A percentile compares a stretch with the other conserved stretches of the same genome.
Evolutionary conservation across 1,284 basidiomycete species (phyloP).

Genomic region (Veloporphyrellus conicus): DNA sequence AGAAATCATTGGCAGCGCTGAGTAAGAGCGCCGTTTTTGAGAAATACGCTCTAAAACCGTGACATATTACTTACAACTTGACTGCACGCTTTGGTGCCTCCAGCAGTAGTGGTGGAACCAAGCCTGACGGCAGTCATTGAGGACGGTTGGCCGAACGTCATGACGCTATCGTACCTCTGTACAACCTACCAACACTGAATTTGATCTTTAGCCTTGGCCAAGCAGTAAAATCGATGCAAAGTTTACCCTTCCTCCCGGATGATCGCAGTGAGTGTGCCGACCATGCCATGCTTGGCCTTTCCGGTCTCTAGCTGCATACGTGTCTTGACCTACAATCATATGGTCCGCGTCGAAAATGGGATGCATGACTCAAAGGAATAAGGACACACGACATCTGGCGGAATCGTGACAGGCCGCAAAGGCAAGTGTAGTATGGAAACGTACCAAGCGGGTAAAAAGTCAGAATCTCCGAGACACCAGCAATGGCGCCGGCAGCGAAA

Average conservation of each 20-base stretch:
- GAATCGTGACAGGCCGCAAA: background rate
- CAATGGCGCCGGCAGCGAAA: constrained; percentile 87
- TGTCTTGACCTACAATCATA: constrained; percentile 76
- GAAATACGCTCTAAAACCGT: background rate
- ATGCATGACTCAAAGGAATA: constrained; percentile 1
- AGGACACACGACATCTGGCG: constrained; percentile 52
- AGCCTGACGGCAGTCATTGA: constrained; percentile 43
- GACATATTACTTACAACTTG: constrained; percentile 70
- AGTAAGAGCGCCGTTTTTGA: constrained; percentile 1
- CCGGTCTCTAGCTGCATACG: constrained; percentile 93
- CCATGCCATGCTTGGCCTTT: constrained; percentile 71
- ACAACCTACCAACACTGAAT: constrained; percentile 73
- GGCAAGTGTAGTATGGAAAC: constrained; percentile 36
- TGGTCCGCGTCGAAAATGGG: constrained; percentile 17
- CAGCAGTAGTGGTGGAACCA: constrained; percentile 89
- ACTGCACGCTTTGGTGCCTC: constrained; percentile 98
- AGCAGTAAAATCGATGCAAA: background rate
- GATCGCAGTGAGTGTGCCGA: constrained; percentile 77
- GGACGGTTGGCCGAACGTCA: background rate
- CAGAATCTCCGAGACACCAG: constrained; percentile 84
- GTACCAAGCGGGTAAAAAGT: constrained; percentile 89
- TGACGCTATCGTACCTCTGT: constrained; percentile 59
- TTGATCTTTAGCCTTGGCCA: constrained; percentile 21
- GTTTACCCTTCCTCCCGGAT: constrained; percentile 81
- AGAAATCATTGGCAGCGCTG: constrained; percentile 87